Percentiles rank a stretch among this genome's conserved stretches.
phyloP scores from a whole-genome alignment of 192 early-diverging fungal genomes.

The Entrophospora sp. region DNA sequence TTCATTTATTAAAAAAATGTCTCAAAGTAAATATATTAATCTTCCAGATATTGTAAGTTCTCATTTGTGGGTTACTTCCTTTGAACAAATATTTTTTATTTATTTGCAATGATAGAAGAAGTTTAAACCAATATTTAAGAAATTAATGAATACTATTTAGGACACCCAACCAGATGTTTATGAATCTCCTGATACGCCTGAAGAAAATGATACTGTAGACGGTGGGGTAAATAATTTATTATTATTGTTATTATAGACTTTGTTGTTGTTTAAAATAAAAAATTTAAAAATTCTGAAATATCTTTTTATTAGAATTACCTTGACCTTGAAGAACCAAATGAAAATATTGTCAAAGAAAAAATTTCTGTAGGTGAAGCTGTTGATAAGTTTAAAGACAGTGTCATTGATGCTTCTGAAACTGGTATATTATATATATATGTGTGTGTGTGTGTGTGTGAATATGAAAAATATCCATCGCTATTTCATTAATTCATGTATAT shows the following conservation, averaged over 20 bases:
- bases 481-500: no score
- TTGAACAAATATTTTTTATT: neutral
- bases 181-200: constrained; percentile 61
- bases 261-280: neutral
- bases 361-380: constrained; percentile 48
- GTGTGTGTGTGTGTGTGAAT: no score
- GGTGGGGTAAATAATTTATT: constrained; percentile 3
- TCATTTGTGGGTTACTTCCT: neutral
- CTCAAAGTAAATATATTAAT: constrained; percentile 65
- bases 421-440: constrained; percentile 27
- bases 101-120: neutral
- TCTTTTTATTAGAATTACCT: neutral
- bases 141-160: constrained; percentile 20
- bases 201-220: constrained; percentile 21
- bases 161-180: constrained; percentile 78
- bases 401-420: constrained; percentile 40
- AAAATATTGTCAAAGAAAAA: constrained; percentile 46
- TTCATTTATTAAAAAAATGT: no score
- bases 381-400: constrained; percentile 45
- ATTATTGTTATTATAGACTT: neutral
- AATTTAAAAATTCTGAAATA: neutral
- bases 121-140: neutral
- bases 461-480: no score
- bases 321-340: constrained; percentile 48
- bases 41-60: constrained; percentile 69